Base-by-base conservation (phyloP, 306 rosid genomes). In the Cicer arietinum region DNA sequence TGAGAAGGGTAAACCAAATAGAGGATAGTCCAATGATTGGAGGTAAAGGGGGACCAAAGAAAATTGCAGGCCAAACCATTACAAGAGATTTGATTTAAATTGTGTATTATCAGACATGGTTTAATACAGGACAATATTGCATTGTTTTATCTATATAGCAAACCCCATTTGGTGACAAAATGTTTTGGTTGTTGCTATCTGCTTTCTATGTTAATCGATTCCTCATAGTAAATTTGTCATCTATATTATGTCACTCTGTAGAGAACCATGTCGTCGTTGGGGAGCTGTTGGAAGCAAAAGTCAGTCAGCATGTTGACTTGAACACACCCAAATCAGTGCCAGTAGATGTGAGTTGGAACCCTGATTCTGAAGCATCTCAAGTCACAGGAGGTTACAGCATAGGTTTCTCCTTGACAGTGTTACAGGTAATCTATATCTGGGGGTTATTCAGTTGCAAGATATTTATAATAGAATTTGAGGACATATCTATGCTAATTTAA, bases 211-310 rank as follows among this genome's bases (percentile, higher is more conserved):
- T 81, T 42, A 30, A 64, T 77, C 40, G 40, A 44, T 71, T 77
- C 50, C 51, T 67, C 37, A 73, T 30, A 40, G 54, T 85, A 83
- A 81, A 79, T 69, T 73, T 77, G 58, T 45, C 30, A 53, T 67
- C 59, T 56, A 68, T 56, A 68, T 7, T 77, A 61, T 85, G 61
- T 85, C 67, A 41, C 45, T 74, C 37, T 80, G 69, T 82, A 94
- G 99, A 92, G 87, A 95, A 95, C 83, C 99, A 95, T 84, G 96
- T 95, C 62, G 47, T 90, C 83, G 96, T 92, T 52, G 99, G 99
- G 60, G 98, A 92, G 89, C 88, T 95, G 80, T 75, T 92, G 80
- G 98, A 95, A 80, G 84, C 87, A 79, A 95, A 95, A 88, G 76
- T 86, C 45, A 72, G 77, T 74, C 90, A 83, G 74, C 93, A 83